phyloP scores from a whole-genome alignment of 805 yeast species.

The Candida ascalaphidarum region DNA sequence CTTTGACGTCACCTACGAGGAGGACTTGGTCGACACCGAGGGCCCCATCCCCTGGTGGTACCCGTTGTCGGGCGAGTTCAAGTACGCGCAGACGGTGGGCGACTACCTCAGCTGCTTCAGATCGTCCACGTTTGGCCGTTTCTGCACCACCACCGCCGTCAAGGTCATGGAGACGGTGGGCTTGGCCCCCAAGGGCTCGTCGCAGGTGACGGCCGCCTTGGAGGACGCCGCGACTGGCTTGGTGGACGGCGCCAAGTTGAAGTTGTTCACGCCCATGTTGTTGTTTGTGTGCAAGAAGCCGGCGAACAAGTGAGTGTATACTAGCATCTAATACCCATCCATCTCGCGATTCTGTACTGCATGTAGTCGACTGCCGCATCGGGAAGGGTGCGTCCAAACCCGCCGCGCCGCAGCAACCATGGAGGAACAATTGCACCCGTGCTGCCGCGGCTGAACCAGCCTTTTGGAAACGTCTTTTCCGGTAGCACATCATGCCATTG shows the following conservation, averaged over 20 bases:
- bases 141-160: conserved; percentile 71
- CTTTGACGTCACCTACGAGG: conserved; percentile 65
- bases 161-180: conserved; percentile 79
- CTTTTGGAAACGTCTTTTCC: too few species aligned
- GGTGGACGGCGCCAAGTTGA: conserved; percentile 85
- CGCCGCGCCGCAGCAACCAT: too few species aligned
- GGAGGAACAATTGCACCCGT: too few species aligned
- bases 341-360: too few species aligned
- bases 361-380: too few species aligned
- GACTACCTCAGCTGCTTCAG: conserved; percentile 83
- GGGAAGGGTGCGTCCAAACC: too few species aligned
- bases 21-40: conserved; percentile 74
- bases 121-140: conserved; percentile 82
- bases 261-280: conserved; percentile 97
- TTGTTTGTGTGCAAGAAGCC: conserved; percentile 87
- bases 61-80: conserved; percentile 93
- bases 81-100: conserved; percentile 66
- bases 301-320: conserved; percentile 5
- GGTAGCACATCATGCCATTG: too few species aligned
- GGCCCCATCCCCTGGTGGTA: conserved; percentile 96
- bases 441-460: too few species aligned
- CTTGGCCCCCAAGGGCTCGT: conserved; percentile 84
- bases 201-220: conserved; percentile 82
- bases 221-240: conserved; percentile 96
- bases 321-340: too few species aligned